Base-by-base conservation (phyloP, 495 filamentous ascomycete genomes). In the Lophiostoma macrostomum region DNA sequence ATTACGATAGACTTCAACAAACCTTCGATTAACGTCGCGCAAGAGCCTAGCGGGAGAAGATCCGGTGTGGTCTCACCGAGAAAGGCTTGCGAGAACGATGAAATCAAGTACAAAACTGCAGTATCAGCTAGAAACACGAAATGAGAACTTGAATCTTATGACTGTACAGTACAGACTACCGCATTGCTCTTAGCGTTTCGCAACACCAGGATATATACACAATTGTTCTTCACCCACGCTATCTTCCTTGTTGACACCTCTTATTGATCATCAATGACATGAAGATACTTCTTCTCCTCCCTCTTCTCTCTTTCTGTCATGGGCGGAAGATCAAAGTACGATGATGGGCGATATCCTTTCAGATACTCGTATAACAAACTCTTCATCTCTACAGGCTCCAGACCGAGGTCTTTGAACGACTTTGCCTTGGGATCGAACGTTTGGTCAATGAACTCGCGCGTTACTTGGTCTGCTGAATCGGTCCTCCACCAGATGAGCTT, bases 251-350 rank as follows among this genome's bases (percentile, higher is more conserved):
- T n/a, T n/a, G n/a, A n/a, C n/a, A n/a, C n/a, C n/a, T n/a, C n/a
- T 70, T 83, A 91, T 74, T 93, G 82, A 69, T 93, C 85, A 64
- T 96, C 88, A 60, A 91, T 76, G 64, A 97, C 88, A 66, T 97
- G 94, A 67, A 97, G 67, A 70, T 91, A 99, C 78, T 95, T 91
- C 80, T 80, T 91, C 72, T 99, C 91, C 69, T 96, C 91, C 64
- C 78, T 79, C 76, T 82, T 90, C 79, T 99, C 93, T 66, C 84
- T 85, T 79, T 96, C 90, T 14, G 91, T 96, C 63, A 88, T 82
- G 28, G 94, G 91, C 16, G 93, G 94, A 58, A 96, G 76, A 67
- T 97, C 91, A 73, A 91, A 96, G 78, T 82, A 90, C 46, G 81
- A 74, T 13, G 83, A 75, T 66, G 84, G 88, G 65, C 91, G 84